Evolutionary conservation across 2,329 filamentous ascomycete genomes (phyloP).

Genomic region (Botrytis paeoniae): DNA sequence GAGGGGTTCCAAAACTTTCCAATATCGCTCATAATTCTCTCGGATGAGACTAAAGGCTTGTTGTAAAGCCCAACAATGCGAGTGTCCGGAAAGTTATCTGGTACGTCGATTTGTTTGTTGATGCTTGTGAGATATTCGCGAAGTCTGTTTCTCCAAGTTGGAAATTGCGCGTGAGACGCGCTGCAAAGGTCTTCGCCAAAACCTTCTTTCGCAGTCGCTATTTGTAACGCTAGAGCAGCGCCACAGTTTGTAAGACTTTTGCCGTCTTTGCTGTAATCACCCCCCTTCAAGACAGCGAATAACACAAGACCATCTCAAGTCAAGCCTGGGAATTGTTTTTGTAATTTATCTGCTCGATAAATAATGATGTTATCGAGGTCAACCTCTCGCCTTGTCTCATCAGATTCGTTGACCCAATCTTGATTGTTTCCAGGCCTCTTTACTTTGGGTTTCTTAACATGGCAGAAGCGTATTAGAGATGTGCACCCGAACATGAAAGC

Average conservation of each 20-base stretch:
- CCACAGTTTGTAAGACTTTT: slow-evolving; percentile 77
- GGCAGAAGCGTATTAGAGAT: slow-evolving; percentile 74
- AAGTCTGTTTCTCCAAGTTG: slow-evolving; percentile 6
- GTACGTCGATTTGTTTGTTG: background rate
- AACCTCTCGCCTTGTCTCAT: slow-evolving; percentile 63
- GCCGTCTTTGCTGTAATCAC: slow-evolving; percentile 77
- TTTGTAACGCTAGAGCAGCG: slow-evolving; percentile 79
- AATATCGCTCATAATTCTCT: background rate
- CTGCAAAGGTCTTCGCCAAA: slow-evolving; percentile 56
- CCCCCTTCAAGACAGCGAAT: slow-evolving; percentile 87
- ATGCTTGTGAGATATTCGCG: background rate
- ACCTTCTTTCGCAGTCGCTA: slow-evolving; percentile 65
- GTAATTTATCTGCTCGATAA: slow-evolving; percentile 62
- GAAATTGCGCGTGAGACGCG: background rate
- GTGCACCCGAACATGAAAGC: slow-evolving; percentile 92
- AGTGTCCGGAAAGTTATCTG: background rate
- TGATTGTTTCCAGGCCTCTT: background rate
- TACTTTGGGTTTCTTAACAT: slow-evolving; percentile 37
- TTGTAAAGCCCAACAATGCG: background rate
- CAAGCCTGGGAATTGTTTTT: slow-evolving; percentile 49
- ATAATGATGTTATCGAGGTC: slow-evolving; percentile 63
- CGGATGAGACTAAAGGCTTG: background rate
- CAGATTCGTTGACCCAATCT: slow-evolving; percentile 52
- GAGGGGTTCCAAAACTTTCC: background rate
- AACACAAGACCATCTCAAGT: slow-evolving; percentile 85